Conservation (phyloP, 768 basidiomycete species). For the Russula compacta region DNA sequence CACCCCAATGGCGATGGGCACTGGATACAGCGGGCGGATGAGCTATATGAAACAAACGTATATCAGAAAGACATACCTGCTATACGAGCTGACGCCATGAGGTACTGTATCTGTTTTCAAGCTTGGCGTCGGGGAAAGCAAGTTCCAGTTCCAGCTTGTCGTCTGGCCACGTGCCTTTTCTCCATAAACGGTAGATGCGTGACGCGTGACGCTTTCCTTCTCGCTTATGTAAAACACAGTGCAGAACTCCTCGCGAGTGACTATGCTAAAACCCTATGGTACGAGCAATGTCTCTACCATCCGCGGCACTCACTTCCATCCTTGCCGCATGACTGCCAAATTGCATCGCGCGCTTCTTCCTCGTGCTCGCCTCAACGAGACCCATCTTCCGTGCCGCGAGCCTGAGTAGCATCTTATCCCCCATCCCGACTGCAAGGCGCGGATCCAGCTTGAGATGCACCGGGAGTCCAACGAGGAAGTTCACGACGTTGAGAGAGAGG, state of each 20-base stretch:
- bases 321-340: slow-evolving; percentile 86
- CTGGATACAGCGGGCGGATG: slow-evolving; percentile 50
- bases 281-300: slow-evolving; percentile 31
- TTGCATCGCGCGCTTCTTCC: slow-evolving; percentile 95
- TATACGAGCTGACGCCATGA: slow-evolving; percentile 7
- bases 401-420: slow-evolving; percentile 84
- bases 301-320: slow-evolving; percentile 56
- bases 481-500: slow-evolving; percentile 69
- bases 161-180: background rate
- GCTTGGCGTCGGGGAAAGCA: no score
- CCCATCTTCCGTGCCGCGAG: slow-evolving; percentile 66
- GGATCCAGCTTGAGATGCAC: slow-evolving; percentile 80
- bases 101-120: no score
- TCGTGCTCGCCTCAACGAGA: slow-evolving; percentile 55
- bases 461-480: slow-evolving; percentile 69
- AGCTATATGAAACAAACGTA: slow-evolving; percentile 31
- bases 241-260: no score
- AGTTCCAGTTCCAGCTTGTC: background rate
- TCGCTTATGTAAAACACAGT: background rate
- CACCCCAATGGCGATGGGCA: slow-evolving; percentile 53
- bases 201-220: background rate
- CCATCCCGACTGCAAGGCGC: slow-evolving; percentile 59
- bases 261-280: no score
- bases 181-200: background rate
- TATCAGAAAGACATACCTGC: slow-evolving; percentile 1